Conservation (phyloP, 2,329 filamentous ascomycete genomes). For the Exophiala bonariae region DNA sequence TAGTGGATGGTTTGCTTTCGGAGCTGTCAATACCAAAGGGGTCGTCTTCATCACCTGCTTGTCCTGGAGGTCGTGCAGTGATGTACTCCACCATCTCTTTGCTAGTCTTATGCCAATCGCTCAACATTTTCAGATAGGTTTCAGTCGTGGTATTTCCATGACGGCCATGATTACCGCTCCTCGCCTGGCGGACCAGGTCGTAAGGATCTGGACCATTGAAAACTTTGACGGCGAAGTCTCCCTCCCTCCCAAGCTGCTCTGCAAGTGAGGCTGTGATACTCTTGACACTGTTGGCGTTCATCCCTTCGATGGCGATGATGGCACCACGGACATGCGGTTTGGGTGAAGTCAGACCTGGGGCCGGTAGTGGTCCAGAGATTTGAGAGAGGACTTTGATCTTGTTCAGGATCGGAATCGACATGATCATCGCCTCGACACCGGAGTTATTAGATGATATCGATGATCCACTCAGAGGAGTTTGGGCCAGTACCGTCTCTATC, state of each 20-base stretch:
- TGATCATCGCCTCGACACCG: conserved; percentile 66
- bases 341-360: conserved; percentile 34
- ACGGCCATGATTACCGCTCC: conserved; percentile 20
- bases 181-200: conserved; percentile 6
- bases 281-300: conserved; percentile 62
- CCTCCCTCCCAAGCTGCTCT: conserved; percentile 52
- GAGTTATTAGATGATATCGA: conserved; percentile 22
- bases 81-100: conserved; percentile 66
- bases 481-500: conserved; percentile 43
- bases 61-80: conserved; percentile 34
- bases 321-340: conserved; percentile 63
- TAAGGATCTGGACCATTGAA: conserved; percentile 46
- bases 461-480: conserved; percentile 27
- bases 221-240: conserved; percentile 51
- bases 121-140: conserved; percentile 67
- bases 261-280: conserved; percentile 67
- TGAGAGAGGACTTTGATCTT: conserved; percentile 76
- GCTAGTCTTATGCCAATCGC: conserved; percentile 74
- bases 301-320: conserved; percentile 80
- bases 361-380: conserved; percentile 68
- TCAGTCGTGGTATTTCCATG: conserved; percentile 40
- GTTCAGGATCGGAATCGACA: conserved; percentile 70
- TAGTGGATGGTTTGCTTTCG: neutral
- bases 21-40: conserved; percentile 1
- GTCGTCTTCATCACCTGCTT: conserved; percentile 1